Evolutionary conservation across 31 red algal genomes (phyloP).

Genomic region (Asparagopsis taxiformis): DNA sequence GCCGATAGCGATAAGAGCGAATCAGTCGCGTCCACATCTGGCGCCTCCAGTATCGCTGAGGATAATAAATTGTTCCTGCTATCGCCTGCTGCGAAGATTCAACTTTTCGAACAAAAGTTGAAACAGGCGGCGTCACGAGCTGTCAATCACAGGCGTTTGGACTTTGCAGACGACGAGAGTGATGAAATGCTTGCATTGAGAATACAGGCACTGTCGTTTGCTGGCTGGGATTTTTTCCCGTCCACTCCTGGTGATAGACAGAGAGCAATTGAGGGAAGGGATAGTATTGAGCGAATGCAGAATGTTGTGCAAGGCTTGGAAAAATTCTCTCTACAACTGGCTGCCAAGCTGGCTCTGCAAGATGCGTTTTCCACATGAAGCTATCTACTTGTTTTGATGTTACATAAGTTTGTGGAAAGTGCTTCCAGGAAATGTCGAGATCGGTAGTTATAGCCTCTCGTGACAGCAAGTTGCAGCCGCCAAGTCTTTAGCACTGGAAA

Average conservation of each 20-base stretch:
- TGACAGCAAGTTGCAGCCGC: too few relatives aligned
- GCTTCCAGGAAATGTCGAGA: too few relatives aligned
- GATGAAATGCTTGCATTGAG: slow-evolving; percentile 35
- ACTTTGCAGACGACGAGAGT: slow-evolving; percentile 19
- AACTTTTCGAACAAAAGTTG: slow-evolving; percentile 36
- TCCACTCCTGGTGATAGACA: slow-evolving; percentile 19
- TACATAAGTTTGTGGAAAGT: too few relatives aligned
- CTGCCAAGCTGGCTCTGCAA: slow-evolving; percentile 42
- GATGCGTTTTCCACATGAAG: slow-evolving; percentile 16
- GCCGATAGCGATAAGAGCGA: not conserved
- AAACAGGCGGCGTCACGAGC: slow-evolving; percentile 29
- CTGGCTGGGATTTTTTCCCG: slow-evolving; percentile 48
- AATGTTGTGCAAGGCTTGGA: slow-evolving; percentile 21
- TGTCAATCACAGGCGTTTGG: slow-evolving; percentile 7
- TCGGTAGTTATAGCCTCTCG: too few relatives aligned
- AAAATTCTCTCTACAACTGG: slow-evolving; percentile 6
- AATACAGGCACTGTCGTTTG: slow-evolving; percentile 42
- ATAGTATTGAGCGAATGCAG: slow-evolving; percentile 13
- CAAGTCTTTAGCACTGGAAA: too few relatives aligned
- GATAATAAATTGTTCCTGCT: slow-evolving; percentile 8
- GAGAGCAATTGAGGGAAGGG: slow-evolving; percentile 37
- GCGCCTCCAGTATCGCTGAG: not conserved
- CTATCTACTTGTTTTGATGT: too few relatives aligned
- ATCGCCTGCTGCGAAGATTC: slow-evolving; percentile 7
- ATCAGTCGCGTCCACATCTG: not conserved